Conservation (phyloP, 2,329 filamentous ascomycete genomes). For the Alternaria conjuncta region DNA sequence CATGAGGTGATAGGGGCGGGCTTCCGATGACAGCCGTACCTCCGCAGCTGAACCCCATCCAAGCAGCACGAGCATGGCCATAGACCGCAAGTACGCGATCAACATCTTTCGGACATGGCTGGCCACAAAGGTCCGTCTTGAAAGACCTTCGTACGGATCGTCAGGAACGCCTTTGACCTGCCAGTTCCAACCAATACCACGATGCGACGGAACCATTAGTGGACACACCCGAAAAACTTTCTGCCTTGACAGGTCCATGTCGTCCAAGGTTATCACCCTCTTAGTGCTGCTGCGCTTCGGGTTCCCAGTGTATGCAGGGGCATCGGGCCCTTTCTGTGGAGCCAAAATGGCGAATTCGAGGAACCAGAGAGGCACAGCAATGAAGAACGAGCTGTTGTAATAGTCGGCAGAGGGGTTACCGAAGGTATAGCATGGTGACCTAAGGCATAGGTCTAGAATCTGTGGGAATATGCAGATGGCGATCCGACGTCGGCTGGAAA, state of each 20-base stretch:
- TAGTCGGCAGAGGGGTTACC: constrained; percentile 6
- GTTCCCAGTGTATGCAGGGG: constrained; percentile 1
- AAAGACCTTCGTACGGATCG: neutral
- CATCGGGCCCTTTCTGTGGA: neutral
- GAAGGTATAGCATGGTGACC: constrained; percentile 7
- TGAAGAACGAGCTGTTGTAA: constrained; percentile 7
- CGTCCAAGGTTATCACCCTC: neutral
- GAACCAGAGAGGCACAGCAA: constrained; percentile 10
- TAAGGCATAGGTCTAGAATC: neutral
- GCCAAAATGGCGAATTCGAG: constrained; percentile 8
- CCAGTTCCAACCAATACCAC: constrained; percentile 10
- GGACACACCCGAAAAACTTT: neutral
- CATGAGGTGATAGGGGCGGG: neutral
- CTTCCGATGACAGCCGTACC: neutral
- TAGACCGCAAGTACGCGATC: neutral
- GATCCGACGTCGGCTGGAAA: neutral
- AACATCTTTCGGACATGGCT: neutral
- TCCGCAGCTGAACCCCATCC: neutral
- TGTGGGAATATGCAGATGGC: neutral
- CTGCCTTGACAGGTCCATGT: neutral
- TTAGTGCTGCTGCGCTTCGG: neutral
- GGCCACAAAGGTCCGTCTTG: neutral
- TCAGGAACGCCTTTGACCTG: constrained; percentile 5
- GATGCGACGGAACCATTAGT: constrained; percentile 2
- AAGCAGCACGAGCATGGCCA: neutral